Evolutionary conservation across 768 basidiomycete genomes (phyloP).

Genomic region (Lactifluus hygrophoroides): DNA sequence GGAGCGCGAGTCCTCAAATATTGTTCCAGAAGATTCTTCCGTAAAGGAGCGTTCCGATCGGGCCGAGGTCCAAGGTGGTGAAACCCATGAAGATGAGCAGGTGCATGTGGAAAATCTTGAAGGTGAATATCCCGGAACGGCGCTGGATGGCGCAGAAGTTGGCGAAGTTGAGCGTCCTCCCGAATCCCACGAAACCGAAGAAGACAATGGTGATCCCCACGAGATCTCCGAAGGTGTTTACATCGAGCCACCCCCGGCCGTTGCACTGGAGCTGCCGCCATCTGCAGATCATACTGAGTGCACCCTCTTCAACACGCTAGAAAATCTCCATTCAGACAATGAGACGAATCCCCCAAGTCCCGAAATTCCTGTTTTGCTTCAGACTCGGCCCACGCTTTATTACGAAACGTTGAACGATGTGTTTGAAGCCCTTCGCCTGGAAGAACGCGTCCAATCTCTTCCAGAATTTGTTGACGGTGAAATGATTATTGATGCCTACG

Average conservation of each 20-base stretch:
- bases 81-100: neutral
- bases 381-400: constrained; percentile 59
- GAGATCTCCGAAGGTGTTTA: constrained; percentile 41
- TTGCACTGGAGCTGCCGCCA: constrained; percentile 41
- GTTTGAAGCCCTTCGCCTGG: constrained; percentile 64
- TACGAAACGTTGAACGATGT: constrained; percentile 65
- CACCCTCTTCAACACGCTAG: constrained; percentile 19
- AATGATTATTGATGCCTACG: constrained; percentile 61
- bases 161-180: neutral
- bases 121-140: neutral
- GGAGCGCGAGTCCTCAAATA: neutral
- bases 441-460: constrained; percentile 41
- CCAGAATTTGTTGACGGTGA: constrained; percentile 49
- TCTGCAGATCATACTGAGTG: constrained; percentile 31
- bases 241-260: constrained; percentile 67
- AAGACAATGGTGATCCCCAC: constrained; percentile 11
- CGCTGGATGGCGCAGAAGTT: neutral
- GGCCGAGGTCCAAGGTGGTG: neutral
- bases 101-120: neutral
- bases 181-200: neutral
- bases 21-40: neutral
- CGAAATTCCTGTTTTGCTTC: constrained; percentile 40
- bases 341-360: constrained; percentile 15
- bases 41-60: neutral
- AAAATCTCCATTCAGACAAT: constrained; percentile 4